Percentiles rank a stretch among this genome's conserved stretches.
These are phyloP conservation scores for Aspergillus ostianus DNA, from an alignment of 495 filamentous ascomycete genomes.

Conservation along the genomic window DNA sequence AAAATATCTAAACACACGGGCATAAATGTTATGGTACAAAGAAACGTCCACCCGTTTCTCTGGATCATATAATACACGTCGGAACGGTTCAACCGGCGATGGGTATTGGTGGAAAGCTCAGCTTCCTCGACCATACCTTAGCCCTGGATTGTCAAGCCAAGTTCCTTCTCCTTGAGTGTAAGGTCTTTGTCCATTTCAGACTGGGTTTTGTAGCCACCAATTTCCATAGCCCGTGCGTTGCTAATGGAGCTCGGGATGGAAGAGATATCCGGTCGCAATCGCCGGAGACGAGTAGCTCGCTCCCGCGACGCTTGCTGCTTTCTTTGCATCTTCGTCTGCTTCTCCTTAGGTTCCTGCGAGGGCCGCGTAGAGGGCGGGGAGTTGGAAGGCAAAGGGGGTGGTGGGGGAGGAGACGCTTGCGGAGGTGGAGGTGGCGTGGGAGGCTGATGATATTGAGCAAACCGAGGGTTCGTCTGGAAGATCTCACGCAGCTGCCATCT, in stretches of 20 bases:
- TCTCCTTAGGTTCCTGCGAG: slow-evolving; percentile 20
- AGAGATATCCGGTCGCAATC: slow-evolving; percentile 29
- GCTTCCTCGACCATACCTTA: not conserved
- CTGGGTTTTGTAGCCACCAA: slow-evolving; percentile 31
- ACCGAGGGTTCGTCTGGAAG: slow-evolving; percentile 40
- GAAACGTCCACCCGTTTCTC: not conserved
- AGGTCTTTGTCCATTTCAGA: slow-evolving; percentile 34
- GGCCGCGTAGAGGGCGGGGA: slow-evolving; percentile 11
- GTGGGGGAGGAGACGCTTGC: slow-evolving; percentile 25
- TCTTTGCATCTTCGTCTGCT: slow-evolving; percentile 23
- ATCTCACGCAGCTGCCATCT: slow-evolving; percentile 50
- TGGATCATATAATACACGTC: slow-evolving; percentile 1
- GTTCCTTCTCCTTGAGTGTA: slow-evolving; percentile 23
- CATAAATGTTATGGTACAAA: not conserved
- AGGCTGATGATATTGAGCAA: slow-evolving; percentile 32
- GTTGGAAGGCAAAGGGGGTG: slow-evolving; percentile 16
- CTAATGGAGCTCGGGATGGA: slow-evolving; percentile 25
- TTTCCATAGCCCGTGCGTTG: slow-evolving; percentile 26
- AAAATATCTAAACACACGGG: slow-evolving; percentile 6
- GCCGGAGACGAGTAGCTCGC: slow-evolving; percentile 28
- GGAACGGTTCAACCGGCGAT: not conserved
- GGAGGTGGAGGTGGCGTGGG: slow-evolving; percentile 33
- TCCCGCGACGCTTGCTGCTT: slow-evolving; percentile 26
- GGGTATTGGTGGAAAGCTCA: not conserved
- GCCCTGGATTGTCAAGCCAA: slow-evolving; percentile 4